Base-by-base conservation (phyloP, 2,329 filamentous ascomycete genomes). In the Ceratocystis smalleyi region DNA sequence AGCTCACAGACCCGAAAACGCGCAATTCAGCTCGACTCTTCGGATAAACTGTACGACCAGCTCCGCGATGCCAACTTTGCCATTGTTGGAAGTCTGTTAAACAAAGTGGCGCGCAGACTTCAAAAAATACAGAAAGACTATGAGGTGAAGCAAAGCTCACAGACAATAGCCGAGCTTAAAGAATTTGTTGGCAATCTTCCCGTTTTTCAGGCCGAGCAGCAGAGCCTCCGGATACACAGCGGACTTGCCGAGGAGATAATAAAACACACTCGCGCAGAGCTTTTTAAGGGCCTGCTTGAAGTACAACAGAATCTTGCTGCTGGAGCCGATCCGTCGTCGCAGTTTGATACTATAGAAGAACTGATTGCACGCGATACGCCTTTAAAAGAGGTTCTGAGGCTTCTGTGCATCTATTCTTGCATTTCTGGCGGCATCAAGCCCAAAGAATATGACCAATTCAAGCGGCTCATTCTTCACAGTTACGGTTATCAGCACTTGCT, bases 131-230 rank as follows among this genome's bases (percentile, higher is more conserved):
- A 89, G 78, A 80, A 75, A 69, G 91, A 96, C 71, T 95, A 95
- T 72, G 91, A 97, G 71, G 89, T 94, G 71, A 88, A 92, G 67
- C 89, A 96, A 73, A 84, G 83, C 60, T 87, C 89, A 3, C 95
- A 94, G 73, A 91, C 89, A 1, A 91, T 94, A 19, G 85, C 90
- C 3, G 94, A 99, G 73, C 83, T 99, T 40, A 88, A 91, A 69
- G 91, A 95, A 27, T 96, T 97, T 72, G 94, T 99, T n/a, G 86
- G 86, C 69, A 95, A 95, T 72, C 78, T 99, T 30, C 92, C 94
- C 0, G 86, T 85, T 10, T 96, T 95, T 70, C 92, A 97, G 74
- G 86, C 91, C 59, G 94, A 99, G 73, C 91, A 96, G 71, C 87
- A 92, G 69, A 95, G 89, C 70, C 77, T 96, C n/a, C 91, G 94